Conservation (phyloP, 73 alveolate species). For the Durusdinium trenchii region DNA sequence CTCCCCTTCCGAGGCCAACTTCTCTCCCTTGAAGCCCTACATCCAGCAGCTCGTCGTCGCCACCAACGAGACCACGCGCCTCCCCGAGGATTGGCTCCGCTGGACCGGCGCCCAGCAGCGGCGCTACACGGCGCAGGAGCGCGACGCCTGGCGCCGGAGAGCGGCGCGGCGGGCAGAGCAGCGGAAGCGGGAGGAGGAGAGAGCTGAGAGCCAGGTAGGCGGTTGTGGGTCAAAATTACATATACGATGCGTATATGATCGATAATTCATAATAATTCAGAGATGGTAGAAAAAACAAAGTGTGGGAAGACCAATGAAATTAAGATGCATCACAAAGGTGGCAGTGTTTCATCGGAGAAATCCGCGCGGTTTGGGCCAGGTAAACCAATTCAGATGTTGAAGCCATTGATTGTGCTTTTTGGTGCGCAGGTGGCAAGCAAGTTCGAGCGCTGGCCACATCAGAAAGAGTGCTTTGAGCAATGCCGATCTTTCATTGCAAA, state of each 20-base stretch:
- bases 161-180: conserved; percentile 17
- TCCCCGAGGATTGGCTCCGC: conserved; percentile 37
- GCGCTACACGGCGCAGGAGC: not conserved
- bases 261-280: no score
- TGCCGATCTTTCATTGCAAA: not conserved
- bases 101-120: conserved; percentile 44
- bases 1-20: not conserved
- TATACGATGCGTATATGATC: no score
- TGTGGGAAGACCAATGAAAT: no score
- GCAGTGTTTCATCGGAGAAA: no score
- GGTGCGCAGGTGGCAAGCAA: not conserved
- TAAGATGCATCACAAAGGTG: no score
- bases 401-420: no score
- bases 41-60: conserved; percentile 32
- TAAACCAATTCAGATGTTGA: no score
- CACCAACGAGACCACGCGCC: conserved; percentile 3
- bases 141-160: not conserved
- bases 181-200: not conserved
- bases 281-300: no score
- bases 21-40: not conserved
- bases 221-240: not conserved
- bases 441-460: conserved; percentile 44
- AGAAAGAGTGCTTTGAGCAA: not conserved
- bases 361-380: no score
- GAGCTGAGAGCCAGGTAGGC: not conserved